These are phyloP conservation scores for Inonotus obliquus DNA, from an alignment of 1,284 basidiomycete species.

Conservation along the genomic window DNA sequence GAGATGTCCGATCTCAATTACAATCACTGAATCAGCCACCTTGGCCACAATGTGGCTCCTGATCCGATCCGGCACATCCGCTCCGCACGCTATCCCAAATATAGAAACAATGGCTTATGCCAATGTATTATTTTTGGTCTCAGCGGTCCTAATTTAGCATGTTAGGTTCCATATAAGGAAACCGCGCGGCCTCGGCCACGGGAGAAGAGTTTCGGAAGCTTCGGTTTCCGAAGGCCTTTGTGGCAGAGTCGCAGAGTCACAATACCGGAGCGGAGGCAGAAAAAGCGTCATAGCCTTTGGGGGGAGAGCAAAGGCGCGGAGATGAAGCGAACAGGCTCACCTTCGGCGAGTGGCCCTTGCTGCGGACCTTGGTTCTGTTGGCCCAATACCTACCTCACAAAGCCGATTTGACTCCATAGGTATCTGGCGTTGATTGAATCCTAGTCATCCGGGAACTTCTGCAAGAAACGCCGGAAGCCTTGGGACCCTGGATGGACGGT, in stretches of 20 bases:
- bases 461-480: not conserved
- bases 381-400: not conserved
- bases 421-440: not conserved
- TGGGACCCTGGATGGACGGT: not conserved
- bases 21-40: not conserved
- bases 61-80: not conserved
- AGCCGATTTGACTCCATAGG: no score
- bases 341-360: not conserved
- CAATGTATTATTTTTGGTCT: not conserved
- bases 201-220: not conserved
- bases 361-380: not conserved
- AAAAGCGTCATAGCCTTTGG: not conserved
- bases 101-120: not conserved
- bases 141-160: not conserved
- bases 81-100: no score
- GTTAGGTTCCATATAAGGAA: not conserved
- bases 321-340: not conserved
- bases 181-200: not conserved
- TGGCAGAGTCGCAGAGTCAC: not conserved
- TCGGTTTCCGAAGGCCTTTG: not conserved
- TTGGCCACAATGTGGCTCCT: not conserved
- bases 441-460: not conserved
- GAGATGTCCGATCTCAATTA: conserved; percentile 1
- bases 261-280: not conserved
- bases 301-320: not conserved